Percentiles rank a stretch among this genome's conserved stretches.
These are phyloP conservation scores for Pichia rugopelliculosa DNA, from an alignment of 805 yeast genomes.

Conservation along the genomic window DNA sequence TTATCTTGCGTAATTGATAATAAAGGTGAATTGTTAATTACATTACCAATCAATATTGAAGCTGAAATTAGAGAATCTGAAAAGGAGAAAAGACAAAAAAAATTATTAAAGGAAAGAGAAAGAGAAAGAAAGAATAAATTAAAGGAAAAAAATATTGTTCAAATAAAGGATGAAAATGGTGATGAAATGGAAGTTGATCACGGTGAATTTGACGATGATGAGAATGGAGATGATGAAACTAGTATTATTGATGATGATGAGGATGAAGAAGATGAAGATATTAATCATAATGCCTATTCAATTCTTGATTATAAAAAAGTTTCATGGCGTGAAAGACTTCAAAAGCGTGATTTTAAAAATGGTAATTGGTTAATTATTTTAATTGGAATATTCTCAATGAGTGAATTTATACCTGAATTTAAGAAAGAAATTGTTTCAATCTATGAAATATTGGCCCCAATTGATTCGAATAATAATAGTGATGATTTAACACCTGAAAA, in stretches of 20 bases:
- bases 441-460: constrained; percentile 51
- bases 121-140: constrained; percentile 18
- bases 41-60: constrained; percentile 23
- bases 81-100: constrained; percentile 14
- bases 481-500: constrained; percentile 41
- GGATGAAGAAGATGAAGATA: constrained; percentile 24
- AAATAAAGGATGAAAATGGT: constrained; percentile 18
- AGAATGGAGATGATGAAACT: constrained; percentile 10
- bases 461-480: constrained; percentile 20
- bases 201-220: constrained; percentile 15
- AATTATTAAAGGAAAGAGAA: constrained; percentile 14
- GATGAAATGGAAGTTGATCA: constrained; percentile 8
- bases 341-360: constrained; percentile 66
- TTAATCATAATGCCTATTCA: constrained; percentile 37
- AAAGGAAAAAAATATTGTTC: constrained; percentile 19
- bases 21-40: constrained; percentile 24
- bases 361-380: constrained; percentile 81
- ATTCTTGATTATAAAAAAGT: constrained; percentile 50
- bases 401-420: constrained; percentile 52
- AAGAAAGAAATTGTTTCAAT: constrained; percentile 41
- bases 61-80: constrained; percentile 16
- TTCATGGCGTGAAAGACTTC: constrained; percentile 73
- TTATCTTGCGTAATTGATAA: constrained; percentile 47
- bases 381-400: constrained; percentile 61
- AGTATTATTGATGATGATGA: constrained; percentile 17